These are phyloP conservation scores for Tulasnella calospora DNA, from an alignment of 768 basidiomycete genomes.

Conservation along the genomic window DNA sequence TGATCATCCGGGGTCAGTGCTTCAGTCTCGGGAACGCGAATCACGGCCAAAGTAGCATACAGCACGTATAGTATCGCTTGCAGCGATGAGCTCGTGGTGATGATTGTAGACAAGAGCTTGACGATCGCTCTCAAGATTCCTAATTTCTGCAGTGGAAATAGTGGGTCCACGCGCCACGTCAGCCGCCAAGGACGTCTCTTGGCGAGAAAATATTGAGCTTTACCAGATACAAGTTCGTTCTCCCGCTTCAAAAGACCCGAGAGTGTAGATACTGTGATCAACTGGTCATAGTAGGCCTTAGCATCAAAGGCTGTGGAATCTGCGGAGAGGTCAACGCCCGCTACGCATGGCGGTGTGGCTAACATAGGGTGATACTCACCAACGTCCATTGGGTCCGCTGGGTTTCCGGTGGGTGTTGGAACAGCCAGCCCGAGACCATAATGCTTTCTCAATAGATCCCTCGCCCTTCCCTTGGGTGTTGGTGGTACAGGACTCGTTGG, in stretches of 20 bases:
- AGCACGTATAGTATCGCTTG: constrained; percentile 83
- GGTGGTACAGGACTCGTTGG: constrained; percentile 2
- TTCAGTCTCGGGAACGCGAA: not conserved
- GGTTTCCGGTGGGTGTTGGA: constrained; percentile 57
- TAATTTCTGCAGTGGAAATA: constrained; percentile 56
- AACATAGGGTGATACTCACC: constrained; percentile 26
- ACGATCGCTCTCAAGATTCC: constrained; percentile 78
- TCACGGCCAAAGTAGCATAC: constrained; percentile 42
- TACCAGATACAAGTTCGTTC: constrained; percentile 74
- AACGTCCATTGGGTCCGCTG: constrained; percentile 74
- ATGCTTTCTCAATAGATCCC: constrained; percentile 76
- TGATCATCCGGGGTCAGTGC: constrained; percentile 33
- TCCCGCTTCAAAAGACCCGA: constrained; percentile 69
- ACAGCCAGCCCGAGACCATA: constrained; percentile 78
- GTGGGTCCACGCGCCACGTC: not conserved
- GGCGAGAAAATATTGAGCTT: constrained; percentile 28
- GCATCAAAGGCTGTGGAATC: constrained; percentile 81
- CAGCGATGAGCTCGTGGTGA: constrained; percentile 90
- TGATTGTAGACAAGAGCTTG: constrained; percentile 93
- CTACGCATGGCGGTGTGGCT: not conserved
- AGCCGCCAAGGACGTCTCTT: not conserved
- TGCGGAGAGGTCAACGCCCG: constrained; percentile 33
- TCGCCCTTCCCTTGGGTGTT: constrained; percentile 39
- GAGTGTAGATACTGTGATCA: constrained; percentile 76
- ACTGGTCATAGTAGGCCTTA: constrained; percentile 75